These are phyloP conservation scores for Globisporangium camurandrum DNA, from an alignment of 352 stramenopile species.

Conservation along the genomic window DNA sequence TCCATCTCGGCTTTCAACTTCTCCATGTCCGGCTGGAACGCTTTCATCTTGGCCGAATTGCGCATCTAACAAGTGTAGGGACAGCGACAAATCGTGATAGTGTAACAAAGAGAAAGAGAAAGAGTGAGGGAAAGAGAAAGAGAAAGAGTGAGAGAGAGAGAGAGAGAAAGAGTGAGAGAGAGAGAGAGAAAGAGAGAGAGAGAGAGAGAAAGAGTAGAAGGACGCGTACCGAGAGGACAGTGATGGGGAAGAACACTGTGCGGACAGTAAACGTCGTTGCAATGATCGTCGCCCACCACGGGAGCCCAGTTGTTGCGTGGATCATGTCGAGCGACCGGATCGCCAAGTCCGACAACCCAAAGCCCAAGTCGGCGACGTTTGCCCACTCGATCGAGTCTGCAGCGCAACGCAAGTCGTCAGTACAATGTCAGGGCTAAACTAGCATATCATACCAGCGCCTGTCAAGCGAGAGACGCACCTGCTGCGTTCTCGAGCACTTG, in stretches of 20 bases:
- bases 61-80: slow-evolving; percentile 53
- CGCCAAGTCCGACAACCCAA: slow-evolving; percentile 61
- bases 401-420: neutral
- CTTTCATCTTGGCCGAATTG: slow-evolving; percentile 83
- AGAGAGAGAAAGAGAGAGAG: too few relatives aligned
- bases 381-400: slow-evolving; percentile 41
- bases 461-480: slow-evolving; percentile 11
- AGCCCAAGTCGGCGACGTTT: slow-evolving; percentile 58
- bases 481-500: slow-evolving; percentile 38
- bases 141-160: neutral
- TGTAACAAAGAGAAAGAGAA: neutral
- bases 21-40: slow-evolving; percentile 78
- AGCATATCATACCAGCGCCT: slow-evolving; percentile 1
- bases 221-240: slow-evolving; percentile 64
- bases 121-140: neutral
- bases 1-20: slow-evolving; percentile 73
- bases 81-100: neutral
- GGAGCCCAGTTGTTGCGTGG: slow-evolving; percentile 72
- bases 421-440: too few relatives aligned
- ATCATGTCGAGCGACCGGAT: slow-evolving; percentile 69
- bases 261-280: slow-evolving; percentile 74
- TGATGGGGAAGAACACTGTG: slow-evolving; percentile 66
- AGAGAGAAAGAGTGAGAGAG: too few relatives aligned
- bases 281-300: slow-evolving; percentile 85
- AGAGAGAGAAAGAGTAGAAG: too few relatives aligned